These are phyloP conservation scores for Amanita thiersii DNA, from an alignment of 768 basidiomycete genomes.

Conservation along the genomic window DNA sequence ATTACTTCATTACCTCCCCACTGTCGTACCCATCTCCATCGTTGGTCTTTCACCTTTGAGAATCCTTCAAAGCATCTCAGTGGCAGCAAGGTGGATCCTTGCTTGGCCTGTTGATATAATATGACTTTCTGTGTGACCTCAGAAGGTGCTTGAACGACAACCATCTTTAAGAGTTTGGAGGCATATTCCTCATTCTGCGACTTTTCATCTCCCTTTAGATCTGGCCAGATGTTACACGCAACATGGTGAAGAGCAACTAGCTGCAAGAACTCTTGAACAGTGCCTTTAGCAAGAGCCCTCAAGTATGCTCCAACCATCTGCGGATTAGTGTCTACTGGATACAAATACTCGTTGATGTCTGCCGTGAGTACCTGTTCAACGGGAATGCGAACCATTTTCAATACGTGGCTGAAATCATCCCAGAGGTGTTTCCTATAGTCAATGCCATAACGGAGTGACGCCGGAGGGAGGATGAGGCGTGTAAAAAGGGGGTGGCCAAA, in stretches of 20 bases:
- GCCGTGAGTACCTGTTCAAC: slow-evolving; percentile 43
- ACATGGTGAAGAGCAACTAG: slow-evolving; percentile 75
- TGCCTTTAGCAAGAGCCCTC: slow-evolving; percentile 39
- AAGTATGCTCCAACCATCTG: slow-evolving; percentile 61
- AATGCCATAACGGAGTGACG: slow-evolving; percentile 63
- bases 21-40: slow-evolving; percentile 16
- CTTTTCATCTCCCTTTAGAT: slow-evolving; percentile 27
- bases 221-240: slow-evolving; percentile 67
- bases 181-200: slow-evolving; percentile 25
- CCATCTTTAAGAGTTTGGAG: slow-evolving; percentile 39
- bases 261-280: slow-evolving; percentile 49
- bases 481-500: slow-evolving; percentile 76
- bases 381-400: slow-evolving; percentile 50
- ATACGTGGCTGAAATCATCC: slow-evolving; percentile 65
- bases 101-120: slow-evolving; percentile 42
- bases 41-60: slow-evolving; percentile 14
- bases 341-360: slow-evolving; percentile 55
- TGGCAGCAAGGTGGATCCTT: slow-evolving; percentile 30
- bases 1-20: slow-evolving; percentile 13
- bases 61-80: slow-evolving; percentile 41
- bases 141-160: slow-evolving; percentile 41
- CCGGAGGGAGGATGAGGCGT: slow-evolving; percentile 65
- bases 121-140: slow-evolving; percentile 46
- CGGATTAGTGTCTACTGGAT: slow-evolving; percentile 58
- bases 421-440: slow-evolving; percentile 86